phyloP scores from a whole-genome alignment of 768 basidiomycete genomes.

The Cystobasidium onofrii region DNA sequence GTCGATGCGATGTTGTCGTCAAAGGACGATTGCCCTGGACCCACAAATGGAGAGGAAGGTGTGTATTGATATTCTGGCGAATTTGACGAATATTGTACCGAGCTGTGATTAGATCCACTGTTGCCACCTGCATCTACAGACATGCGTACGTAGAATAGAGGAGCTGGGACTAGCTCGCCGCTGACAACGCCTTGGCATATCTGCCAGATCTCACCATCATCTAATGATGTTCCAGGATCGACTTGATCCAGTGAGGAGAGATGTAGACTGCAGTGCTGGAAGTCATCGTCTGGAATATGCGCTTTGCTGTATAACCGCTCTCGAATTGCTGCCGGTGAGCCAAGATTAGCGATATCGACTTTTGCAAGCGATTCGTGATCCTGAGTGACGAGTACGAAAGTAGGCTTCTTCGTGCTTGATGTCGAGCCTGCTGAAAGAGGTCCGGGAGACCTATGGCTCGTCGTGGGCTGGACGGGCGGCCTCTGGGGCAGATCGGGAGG shows the following conservation, averaged over 20 bases:
- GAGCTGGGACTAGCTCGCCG: constrained; percentile 14
- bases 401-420: background rate
- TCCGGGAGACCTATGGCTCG: background rate
- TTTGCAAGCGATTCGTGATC: constrained; percentile 39
- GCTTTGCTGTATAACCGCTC: constrained; percentile 46
- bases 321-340: constrained; percentile 32
- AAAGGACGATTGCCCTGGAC: background rate
- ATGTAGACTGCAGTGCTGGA: constrained; percentile 67
- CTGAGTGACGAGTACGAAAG: constrained; percentile 26
- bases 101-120: background rate
- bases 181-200: constrained; percentile 51
- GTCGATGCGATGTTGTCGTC: background rate
- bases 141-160: constrained; percentile 19
- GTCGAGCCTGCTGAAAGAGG: background rate
- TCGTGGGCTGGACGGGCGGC: background rate
- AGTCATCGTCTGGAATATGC: constrained; percentile 75
- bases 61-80: background rate
- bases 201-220: constrained; percentile 61
- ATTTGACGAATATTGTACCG: background rate
- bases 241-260: constrained; percentile 76
- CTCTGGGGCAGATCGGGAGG: constrained; percentile 8
- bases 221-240: constrained; percentile 64
- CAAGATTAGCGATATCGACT: constrained; percentile 32
- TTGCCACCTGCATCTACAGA: background rate
- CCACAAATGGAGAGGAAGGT: background rate